Base-by-base conservation (phyloP, 176 grass and related monocot species). In the Avena sativa region DNA sequence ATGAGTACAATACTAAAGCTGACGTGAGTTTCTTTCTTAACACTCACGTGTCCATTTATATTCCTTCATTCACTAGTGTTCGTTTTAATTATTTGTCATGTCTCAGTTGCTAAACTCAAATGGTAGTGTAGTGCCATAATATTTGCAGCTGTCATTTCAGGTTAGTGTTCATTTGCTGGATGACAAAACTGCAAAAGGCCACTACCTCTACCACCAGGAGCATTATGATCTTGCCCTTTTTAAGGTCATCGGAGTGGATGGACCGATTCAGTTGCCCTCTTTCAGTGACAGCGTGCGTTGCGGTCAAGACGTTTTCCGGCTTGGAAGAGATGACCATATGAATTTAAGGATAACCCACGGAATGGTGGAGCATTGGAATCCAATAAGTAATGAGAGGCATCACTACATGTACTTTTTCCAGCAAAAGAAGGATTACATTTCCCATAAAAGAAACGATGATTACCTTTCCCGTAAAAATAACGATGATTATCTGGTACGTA, bases 191-290 rank as follows among this genome's bases (percentile, higher is more conserved):
- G 20, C 38, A 68, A 13, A 44, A 14, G 34, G 32, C 36, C 12
- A 26, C 19, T n/a, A 72, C 20, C 51, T 72, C 4, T 83, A 83
- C 68, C 34, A 15, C 34, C 81, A 83, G 67, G 52, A 83, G 50
- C 81, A 83, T 71, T 83, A 83, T 47, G 53, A 71, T 23, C 52
- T 83, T 83, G 81, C 81, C 38, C 5, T 83, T 14, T 71, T 56
- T 2, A 38, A 36, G 30, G 34, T 36, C 40, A 56, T 36, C 43
- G 43, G 20, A 83, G n/a, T 83, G 65, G n/a, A 44, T 14, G 4
- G 2, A 11, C 26, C 81, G 21, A 12, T 56, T 21, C 28, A 71
- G 30, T 7, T 71, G 30, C 19, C 32, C n/a, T 57, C 49, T 16
- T 82, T 71, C 68, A 71, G 15, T 38, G 48, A 55, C 13, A 49